Conservation (phyloP, 2,329 filamentous ascomycete species). For the Cadophora malorum region DNA sequence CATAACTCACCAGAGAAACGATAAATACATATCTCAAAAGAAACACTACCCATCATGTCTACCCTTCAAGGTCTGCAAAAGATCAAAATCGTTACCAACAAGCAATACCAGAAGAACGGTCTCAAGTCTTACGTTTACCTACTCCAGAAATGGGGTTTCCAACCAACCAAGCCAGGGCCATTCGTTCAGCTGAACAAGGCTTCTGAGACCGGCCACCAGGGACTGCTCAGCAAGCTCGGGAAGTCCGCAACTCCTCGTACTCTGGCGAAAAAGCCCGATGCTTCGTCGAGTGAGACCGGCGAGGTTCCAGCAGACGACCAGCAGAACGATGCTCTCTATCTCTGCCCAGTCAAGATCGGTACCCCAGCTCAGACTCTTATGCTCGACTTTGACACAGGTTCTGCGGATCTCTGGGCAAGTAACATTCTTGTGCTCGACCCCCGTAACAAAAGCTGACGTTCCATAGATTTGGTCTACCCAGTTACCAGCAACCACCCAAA, state of each 20-base stretch:
- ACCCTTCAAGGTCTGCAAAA: slow-evolving; percentile 47
- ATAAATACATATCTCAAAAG: slow-evolving; percentile 11
- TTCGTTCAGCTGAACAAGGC: slow-evolving; percentile 59
- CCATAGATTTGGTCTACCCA: slow-evolving; percentile 61
- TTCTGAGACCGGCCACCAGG: slow-evolving; percentile 46
- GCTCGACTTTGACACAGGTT: slow-evolving; percentile 75
- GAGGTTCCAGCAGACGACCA: slow-evolving; percentile 66
- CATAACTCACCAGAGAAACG: background rate
- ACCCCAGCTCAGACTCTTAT: slow-evolving; percentile 66
- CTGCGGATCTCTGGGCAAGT: slow-evolving; percentile 71
- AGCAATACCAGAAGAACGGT: slow-evolving; percentile 63
- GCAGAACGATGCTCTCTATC: slow-evolving; percentile 71
- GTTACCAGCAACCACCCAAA: slow-evolving; percentile 48
- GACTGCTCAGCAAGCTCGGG: slow-evolving; percentile 55
- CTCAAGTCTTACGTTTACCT: slow-evolving; percentile 68
- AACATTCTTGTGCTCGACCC: background rate
- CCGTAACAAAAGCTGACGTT: background rate
- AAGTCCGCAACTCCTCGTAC: slow-evolving; percentile 53
- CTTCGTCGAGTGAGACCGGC: slow-evolving; percentile 47
- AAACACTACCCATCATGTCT: slow-evolving; percentile 38
- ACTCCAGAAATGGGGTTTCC: slow-evolving; percentile 67
- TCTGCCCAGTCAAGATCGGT: slow-evolving; percentile 69
- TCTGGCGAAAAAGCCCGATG: slow-evolving; percentile 53
- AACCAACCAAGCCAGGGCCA: slow-evolving; percentile 66
- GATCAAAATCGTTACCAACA: slow-evolving; percentile 60